A percentile compares a stretch with the other conserved stretches of the same genome.
Conservation (phyloP, 176 grass and related monocot species). For the Carex cristatella region DNA sequence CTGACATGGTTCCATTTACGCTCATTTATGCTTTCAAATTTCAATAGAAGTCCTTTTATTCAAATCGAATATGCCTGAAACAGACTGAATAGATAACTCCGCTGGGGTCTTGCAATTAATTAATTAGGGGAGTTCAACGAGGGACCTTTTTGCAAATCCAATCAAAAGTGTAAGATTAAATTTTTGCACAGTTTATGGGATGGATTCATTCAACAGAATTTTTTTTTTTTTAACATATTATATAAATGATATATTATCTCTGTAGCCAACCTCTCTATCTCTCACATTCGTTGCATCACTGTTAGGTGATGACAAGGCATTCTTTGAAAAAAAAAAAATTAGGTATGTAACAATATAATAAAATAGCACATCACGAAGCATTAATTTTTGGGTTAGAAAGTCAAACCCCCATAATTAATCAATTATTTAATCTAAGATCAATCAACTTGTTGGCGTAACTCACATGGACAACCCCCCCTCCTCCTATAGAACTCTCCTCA, state of each 20-base stretch:
- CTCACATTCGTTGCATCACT: background rate
- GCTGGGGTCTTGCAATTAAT: background rate
- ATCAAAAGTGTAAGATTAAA: background rate
- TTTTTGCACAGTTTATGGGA: background rate
- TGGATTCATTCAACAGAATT: background rate
- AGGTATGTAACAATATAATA: background rate
- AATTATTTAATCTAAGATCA: constrained; percentile 5
- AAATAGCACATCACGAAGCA: background rate
- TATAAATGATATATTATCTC: constrained; percentile 10
- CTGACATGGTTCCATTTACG: background rate
- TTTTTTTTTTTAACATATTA: background rate
- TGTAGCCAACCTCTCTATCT: background rate
- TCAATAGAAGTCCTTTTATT: background rate
- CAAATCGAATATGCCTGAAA: background rate
- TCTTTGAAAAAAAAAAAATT: background rate
- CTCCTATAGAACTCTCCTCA: background rate
- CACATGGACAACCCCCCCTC: background rate
- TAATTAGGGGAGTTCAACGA: background rate
- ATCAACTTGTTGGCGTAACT: background rate
- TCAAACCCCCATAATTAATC: constrained; percentile 8
- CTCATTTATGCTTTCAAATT: background rate
- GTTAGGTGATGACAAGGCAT: constrained; percentile 9
- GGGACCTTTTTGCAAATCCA: background rate
- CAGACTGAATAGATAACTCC: background rate
- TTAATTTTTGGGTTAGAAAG: background rate